Base-by-base conservation (phyloP, 148 eudicot species). In the Drosera capensis region DNA sequence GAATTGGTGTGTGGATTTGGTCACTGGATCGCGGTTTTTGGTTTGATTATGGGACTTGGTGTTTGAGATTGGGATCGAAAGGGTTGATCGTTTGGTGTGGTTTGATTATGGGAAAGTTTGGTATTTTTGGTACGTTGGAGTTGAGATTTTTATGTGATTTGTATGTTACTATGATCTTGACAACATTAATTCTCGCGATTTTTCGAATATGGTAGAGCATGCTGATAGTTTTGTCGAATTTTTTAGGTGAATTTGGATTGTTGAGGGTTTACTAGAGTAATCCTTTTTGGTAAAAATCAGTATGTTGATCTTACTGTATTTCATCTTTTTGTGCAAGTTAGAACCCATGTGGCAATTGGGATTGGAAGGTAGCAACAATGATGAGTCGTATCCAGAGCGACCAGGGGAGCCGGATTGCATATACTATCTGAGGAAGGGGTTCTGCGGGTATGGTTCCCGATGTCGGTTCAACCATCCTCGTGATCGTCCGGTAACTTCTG, bases 401-500 rank as follows among this genome's bases (percentile, higher is more conserved):
- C 94, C 86, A 4, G 81, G 69, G 19, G 86, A 72, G 56, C 70
- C 84, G 35, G 83, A 88, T 68, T 88, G 97, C 65, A 70, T 70
- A 23, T 75, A 72, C 34, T 88, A 57, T 58, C 43, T 83, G 36
- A 62, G 81, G 66, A 88, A 77, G 8, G 96, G 96, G 23, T 66
- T 70, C 50, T 88, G 97, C 52, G 86, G 97, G 9, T 88, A 64
- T 19, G 94, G 90, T 13, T 43, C 70, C 24, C 69, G 97, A n/a
- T 88, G 97, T 49, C 86, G 97, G 60, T 88, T 66, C 53, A 88
- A 88, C 69, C 97, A 88, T 59, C 96, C 96, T 12, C 73, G 55
- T 14, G 79, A 82, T 49, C 86, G 86, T 16, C 3, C 54, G 75
- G 93, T 78, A 72, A 60, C 14, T 2, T 23, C 18, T 18, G 20